Evolutionary conservation across 805 yeast genomes (phyloP), one percentile per base, ranked within the genome.

Genomic region (Torulaspora quercuum): DNA sequence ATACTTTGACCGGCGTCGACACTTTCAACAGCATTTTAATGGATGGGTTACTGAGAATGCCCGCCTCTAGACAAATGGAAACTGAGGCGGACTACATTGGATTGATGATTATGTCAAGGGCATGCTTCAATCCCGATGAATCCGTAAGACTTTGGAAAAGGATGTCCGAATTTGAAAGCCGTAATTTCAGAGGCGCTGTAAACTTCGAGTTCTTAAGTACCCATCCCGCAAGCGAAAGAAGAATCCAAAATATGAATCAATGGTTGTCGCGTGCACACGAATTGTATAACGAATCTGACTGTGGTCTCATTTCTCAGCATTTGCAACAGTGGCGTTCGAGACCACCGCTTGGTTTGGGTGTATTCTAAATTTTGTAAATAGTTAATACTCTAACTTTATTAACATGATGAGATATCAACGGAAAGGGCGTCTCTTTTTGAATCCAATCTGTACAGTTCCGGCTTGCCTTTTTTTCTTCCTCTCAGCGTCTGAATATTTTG

Each of bases 41-140:
- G 16, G 70, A 70, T 17, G 70, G 87, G 1, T 55, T 77, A 9
- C 57, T 88, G 32, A 75, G 77, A 46, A 74, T 82, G 73, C 97
- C 97, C 0, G 83, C 94, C 0, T 83, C 95, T 1, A 70, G 99
- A 51, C 86, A 77, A 41, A 87, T 87, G 95, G 99, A 92, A 61
- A 73, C 87, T 0, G 98, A 92, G 59, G 97, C 98, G 0, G 98
- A 92, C 61, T 80, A 81, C 51, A 89, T 92, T 19, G 99, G 99
- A 0, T 66, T 92, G 42, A 82, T 87, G 78, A 69, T 90, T 48
- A 85, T 90, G 95, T 76, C 95, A 2, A 68, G 78, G 41, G 95
- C 95, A 30, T 92, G 99, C 57, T 92, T 72, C 59, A 66, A 89
- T 45, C 88, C 95, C 5, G 63, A 64, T 11, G 86, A 80, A 48